Percentiles rank a stretch among this genome's conserved stretches.
Evolutionary conservation across 495 filamentous ascomycete genomes (phyloP).

Genomic region (Margaritispora aquatica): DNA sequence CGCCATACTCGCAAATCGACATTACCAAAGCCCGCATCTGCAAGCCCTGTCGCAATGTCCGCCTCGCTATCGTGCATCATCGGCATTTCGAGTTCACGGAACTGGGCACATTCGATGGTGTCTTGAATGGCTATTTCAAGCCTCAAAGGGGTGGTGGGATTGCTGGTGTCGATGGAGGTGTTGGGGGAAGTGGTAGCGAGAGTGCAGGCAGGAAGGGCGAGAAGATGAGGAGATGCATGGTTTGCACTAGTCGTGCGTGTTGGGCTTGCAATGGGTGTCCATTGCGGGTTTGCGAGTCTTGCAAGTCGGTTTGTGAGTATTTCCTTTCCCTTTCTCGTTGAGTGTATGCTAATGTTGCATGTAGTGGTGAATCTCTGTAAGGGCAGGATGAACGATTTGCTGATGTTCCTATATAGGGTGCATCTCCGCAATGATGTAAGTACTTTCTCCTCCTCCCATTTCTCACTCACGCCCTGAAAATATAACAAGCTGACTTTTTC

Average conservation of each 20-base stretch:
- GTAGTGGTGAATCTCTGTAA: neutral
- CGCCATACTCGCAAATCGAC: constrained; percentile 4
- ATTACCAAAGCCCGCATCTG: constrained; percentile 6
- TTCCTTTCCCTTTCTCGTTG: too few species aligned
- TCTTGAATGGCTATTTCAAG: neutral
- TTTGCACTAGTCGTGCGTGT: neutral
- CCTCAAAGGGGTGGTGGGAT: neutral
- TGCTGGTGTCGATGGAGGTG: too few species aligned
- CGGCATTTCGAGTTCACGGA: neutral
- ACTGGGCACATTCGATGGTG: neutral
- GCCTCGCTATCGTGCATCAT: neutral
- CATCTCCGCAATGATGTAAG: constrained; percentile 14
- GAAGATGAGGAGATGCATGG: constrained; percentile 6
- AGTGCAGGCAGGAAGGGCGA: too few species aligned
- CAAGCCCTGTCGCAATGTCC: neutral
- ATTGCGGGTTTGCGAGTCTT: neutral
- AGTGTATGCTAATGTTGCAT: too few species aligned
- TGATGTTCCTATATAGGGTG: neutral
- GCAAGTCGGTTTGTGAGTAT: too few species aligned
- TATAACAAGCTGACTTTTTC: too few species aligned
- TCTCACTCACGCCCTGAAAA: too few species aligned
- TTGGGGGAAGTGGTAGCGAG: too few species aligned
- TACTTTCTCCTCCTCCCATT: neutral
- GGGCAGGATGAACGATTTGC: neutral
- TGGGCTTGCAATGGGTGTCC: constrained; percentile 4